phyloP scores from a whole-genome alignment of 1,139 yeast species.

The Hanseniaspora sp. region DNA sequence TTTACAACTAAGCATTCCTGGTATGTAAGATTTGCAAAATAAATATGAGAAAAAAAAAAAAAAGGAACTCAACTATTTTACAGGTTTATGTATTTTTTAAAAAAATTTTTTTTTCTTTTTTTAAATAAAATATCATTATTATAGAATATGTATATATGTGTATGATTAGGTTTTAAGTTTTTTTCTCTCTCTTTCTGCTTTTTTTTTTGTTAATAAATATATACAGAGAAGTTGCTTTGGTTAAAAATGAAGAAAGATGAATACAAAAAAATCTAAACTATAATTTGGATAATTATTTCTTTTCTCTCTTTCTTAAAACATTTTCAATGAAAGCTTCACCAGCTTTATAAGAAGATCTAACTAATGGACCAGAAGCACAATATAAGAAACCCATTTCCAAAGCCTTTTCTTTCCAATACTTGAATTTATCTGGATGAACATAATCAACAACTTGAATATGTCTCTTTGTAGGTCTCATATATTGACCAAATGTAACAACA shows the following conservation, averaged over 20 bases:
- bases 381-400: constrained; percentile 79
- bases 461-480: constrained; percentile 97
- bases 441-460: constrained; percentile 98
- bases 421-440: constrained; percentile 88
- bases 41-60: too few species aligned
- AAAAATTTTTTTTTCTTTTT: too few species aligned
- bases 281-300: not conserved
- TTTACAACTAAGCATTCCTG: constrained; percentile 32
- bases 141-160: not conserved
- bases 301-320: constrained; percentile 64
- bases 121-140: too few species aligned
- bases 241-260: too few species aligned
- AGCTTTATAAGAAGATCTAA: constrained; percentile 92
- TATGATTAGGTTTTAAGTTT: not conserved
- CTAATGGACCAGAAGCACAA: constrained; percentile 96
- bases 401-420: constrained; percentile 82
- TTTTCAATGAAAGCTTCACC: constrained; percentile 97
- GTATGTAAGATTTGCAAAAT: not conserved
- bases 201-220: not conserved
- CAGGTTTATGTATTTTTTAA: too few species aligned
- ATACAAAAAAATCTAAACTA: too few species aligned
- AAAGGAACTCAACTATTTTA: too few species aligned
- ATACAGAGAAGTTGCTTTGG: not conserved
- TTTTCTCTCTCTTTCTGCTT: too few species aligned
- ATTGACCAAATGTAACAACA: constrained; percentile 96